phyloP scores from a whole-genome alignment of 164 flowering plant species.

The Umbilicus rupestris region DNA sequence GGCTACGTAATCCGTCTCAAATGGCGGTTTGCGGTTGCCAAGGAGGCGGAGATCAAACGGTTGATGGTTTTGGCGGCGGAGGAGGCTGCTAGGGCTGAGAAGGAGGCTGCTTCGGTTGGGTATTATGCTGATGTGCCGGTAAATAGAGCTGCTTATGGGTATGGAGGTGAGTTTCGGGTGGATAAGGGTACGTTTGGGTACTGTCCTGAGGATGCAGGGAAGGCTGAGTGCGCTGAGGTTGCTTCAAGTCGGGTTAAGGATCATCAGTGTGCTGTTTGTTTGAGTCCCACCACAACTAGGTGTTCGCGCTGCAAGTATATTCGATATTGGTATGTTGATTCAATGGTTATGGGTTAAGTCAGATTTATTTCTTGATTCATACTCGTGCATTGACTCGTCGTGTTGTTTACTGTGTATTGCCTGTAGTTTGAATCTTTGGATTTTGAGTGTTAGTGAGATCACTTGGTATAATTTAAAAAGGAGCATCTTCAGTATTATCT shows the following conservation, averaged over 20 bases:
- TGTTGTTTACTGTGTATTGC: no score
- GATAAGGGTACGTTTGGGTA: background rate
- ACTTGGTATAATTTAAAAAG: no score
- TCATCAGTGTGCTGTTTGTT: conserved; percentile 49
- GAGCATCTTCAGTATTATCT: no score
- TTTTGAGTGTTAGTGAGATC: no score
- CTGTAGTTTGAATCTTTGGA: no score
- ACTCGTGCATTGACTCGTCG: background rate
- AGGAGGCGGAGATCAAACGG: conserved; percentile 59
- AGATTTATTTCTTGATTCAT: background rate
- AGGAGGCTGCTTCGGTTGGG: conserved; percentile 32
- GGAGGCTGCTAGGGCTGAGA: conserved; percentile 64
- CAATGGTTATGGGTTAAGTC: conserved; percentile 1
- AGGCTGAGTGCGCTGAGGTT: background rate
- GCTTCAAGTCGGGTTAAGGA: background rate
- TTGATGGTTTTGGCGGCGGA: conserved; percentile 50
- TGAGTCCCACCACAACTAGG: conserved; percentile 52
- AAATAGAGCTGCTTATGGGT: background rate
- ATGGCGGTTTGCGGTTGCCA: conserved; percentile 46
- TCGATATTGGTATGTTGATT: conserved; percentile 48
- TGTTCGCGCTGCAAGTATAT: conserved; percentile 65
- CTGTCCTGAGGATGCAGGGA: background rate
- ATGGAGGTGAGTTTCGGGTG: background rate
- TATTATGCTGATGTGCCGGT: conserved; percentile 13
- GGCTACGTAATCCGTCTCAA: conserved; percentile 32